phyloP scores from a whole-genome alignment of 345 rosid genomes.

The Pugionium cornutum region DNA sequence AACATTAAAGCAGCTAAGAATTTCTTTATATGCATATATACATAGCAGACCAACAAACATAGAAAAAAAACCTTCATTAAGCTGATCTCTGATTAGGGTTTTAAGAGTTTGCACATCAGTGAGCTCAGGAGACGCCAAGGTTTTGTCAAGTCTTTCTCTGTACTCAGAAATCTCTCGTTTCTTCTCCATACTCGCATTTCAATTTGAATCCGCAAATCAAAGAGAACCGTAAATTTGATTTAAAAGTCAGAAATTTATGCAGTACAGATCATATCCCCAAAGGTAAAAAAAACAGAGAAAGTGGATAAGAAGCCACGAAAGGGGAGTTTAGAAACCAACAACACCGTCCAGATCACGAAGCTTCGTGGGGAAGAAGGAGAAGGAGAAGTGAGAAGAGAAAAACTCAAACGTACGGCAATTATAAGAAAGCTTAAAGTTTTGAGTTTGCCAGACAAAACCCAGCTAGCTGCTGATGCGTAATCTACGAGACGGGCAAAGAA shows the following conservation, averaged over 20 bases:
- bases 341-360: slow-evolving; percentile 13
- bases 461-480: slow-evolving; percentile 37
- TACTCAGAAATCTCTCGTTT: slow-evolving; percentile 54
- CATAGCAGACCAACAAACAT: not conserved
- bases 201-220: not conserved
- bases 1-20: not conserved
- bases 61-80: slow-evolving; percentile 48
- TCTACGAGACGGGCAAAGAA: slow-evolving; percentile 47
- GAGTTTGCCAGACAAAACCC: slow-evolving; percentile 34
- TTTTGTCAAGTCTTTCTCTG: slow-evolving; percentile 73
- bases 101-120: slow-evolving; percentile 53
- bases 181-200: slow-evolving; percentile 54
- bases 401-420: slow-evolving; percentile 14
- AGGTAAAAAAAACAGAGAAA: slow-evolving; percentile 6
- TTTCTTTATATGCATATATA: not conserved
- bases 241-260: not conserved
- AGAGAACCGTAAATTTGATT: too few relatives aligned
- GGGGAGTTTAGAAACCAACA: slow-evolving; percentile 3
- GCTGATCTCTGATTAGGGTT: slow-evolving; percentile 62
- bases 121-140: slow-evolving; percentile 71
- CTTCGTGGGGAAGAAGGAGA: not conserved
- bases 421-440: slow-evolving; percentile 8
- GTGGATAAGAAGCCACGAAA: slow-evolving; percentile 23
- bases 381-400: slow-evolving; percentile 11
- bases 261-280: not conserved